Base-by-base conservation (phyloP, 2,329 filamentous ascomycete species). In the Fusarium agapanthi region DNA sequence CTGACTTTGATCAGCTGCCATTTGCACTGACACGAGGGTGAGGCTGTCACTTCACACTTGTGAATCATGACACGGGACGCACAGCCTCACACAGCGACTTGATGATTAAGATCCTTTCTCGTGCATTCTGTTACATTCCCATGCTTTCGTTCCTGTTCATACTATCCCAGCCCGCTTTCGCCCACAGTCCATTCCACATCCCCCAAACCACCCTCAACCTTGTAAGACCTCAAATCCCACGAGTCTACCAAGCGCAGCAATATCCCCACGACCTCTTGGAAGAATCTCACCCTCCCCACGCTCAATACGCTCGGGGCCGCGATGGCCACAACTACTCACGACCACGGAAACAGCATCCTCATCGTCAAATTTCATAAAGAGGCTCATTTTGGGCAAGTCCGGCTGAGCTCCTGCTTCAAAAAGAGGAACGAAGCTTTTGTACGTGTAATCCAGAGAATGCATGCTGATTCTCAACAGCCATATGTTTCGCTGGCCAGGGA, bases 21-120 rank as follows among this genome's bases (percentile, higher is more conserved):
- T 24, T 34, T 50, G 6, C 8, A 34, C 47, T 34, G 47, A 24
- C 22, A 34, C 47, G 30, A 34, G 22, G 22, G 22, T 24, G 47
- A 34, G 47, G 30, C 30, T 34, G 22, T 34, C 28, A 50, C n/a
- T 24, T 34, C 3, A 24, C 47, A 24, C 28, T 34, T 20, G 47
- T 50, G 47, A 50, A 50, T 50, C 30, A 50, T 50, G 14, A 8
- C 30, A 50, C 47, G 13, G 12, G n/a, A 15, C 0, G n/a, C 30
- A 24, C 3, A 50, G 30, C 24, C 15, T 24, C 22, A 24, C 47
- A 11, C 22, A 50, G 8, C 4, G 30, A 14, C 6, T 34, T 50
- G 47, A 14, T 24, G n/a, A 34, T 50, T 34, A 14, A 50, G 11
- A 11, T 3, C 0, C 0, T 11, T 50, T 24, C 30, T 34, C 8